Evolutionary conservation across 1,284 basidiomycete species (phyloP).

Genomic region (Cryptococcus depauperatus): DNA sequence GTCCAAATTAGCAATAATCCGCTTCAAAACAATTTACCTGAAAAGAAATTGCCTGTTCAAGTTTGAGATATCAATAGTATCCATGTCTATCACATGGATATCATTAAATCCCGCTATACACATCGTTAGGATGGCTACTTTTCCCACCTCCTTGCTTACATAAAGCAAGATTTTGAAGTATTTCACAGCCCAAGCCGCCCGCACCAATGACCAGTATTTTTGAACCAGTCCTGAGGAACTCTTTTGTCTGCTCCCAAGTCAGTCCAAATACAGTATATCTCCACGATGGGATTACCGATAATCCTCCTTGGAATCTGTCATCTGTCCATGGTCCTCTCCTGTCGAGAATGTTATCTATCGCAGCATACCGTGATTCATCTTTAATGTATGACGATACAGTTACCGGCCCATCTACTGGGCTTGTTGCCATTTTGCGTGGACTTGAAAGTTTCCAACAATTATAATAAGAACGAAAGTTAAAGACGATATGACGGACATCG

Average conservation of each 20-base stretch:
- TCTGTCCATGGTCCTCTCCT: conserved; percentile 40
- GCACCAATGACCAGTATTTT: conserved; percentile 97
- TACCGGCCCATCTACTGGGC: no score
- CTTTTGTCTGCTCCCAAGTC: conserved; percentile 58
- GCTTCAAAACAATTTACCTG: conserved; percentile 52
- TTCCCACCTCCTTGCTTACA: conserved; percentile 41
- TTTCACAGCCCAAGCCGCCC: conserved; percentile 90
- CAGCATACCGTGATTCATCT: conserved; percentile 22
- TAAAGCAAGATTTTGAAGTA: conserved; percentile 83
- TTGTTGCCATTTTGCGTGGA: no score
- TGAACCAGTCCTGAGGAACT: conserved; percentile 71
- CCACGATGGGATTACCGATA: conserved; percentile 9
- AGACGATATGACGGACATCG: no score
- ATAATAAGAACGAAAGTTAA: no score
- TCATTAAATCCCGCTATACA: conserved; percentile 87
- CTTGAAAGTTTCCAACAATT: no score
- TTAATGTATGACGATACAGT: conserved; percentile 17
- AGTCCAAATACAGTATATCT: background rate
- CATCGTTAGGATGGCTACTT: no score
- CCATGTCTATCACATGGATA: conserved; percentile 99
- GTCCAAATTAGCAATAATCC: background rate
- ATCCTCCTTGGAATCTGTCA: conserved; percentile 28
- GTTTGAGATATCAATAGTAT: conserved; percentile 99
- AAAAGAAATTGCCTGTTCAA: conserved; percentile 98
- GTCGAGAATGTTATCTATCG: conserved; percentile 39